Conservation (phyloP, 306 rosid species). For the Hippophae tibetana region DNA sequence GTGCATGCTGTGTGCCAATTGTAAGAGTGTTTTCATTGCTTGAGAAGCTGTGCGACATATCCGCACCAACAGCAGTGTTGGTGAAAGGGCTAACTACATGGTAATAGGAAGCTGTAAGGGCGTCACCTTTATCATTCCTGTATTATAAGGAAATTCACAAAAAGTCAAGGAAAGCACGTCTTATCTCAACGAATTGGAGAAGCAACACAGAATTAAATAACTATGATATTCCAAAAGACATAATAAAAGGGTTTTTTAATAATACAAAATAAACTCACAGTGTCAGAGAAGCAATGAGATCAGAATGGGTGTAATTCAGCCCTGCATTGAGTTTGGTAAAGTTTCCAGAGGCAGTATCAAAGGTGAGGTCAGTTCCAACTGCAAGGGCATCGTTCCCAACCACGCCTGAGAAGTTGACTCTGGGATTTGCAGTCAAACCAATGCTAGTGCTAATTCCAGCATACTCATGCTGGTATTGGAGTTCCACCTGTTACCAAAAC, state of each 20-base stretch:
- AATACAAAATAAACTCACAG: constrained; percentile 40
- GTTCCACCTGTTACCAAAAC: constrained; percentile 57
- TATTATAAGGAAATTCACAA: constrained; percentile 7
- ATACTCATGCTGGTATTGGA: constrained; percentile 81
- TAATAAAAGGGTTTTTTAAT: too few species aligned
- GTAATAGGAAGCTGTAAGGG: constrained; percentile 71
- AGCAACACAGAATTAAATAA: too few species aligned
- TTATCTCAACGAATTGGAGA: too few species aligned
- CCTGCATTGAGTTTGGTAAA: constrained; percentile 70
- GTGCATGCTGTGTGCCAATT: constrained; percentile 76
- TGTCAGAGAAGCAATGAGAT: constrained; percentile 67
- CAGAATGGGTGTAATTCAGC: constrained; percentile 62
- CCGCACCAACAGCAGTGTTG: constrained; percentile 88
- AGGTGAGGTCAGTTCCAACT: constrained; percentile 74
- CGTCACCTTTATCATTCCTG: constrained; percentile 75
- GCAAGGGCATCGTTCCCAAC: constrained; percentile 56
- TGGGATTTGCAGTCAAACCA: constrained; percentile 83
- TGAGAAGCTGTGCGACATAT: constrained; percentile 68
- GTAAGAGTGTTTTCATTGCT: constrained; percentile 65
- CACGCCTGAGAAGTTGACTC: constrained; percentile 82
- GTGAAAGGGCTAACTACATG: constrained; percentile 70
- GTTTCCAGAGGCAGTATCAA: constrained; percentile 82
- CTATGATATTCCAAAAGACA: neutral
- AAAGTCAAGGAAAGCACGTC: constrained; percentile 1
- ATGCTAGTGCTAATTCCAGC: constrained; percentile 85